Evolutionary conservation across 2,329 filamentous ascomycete genomes (phyloP).

Genomic region (Phyllosticta citribraziliensis): DNA sequence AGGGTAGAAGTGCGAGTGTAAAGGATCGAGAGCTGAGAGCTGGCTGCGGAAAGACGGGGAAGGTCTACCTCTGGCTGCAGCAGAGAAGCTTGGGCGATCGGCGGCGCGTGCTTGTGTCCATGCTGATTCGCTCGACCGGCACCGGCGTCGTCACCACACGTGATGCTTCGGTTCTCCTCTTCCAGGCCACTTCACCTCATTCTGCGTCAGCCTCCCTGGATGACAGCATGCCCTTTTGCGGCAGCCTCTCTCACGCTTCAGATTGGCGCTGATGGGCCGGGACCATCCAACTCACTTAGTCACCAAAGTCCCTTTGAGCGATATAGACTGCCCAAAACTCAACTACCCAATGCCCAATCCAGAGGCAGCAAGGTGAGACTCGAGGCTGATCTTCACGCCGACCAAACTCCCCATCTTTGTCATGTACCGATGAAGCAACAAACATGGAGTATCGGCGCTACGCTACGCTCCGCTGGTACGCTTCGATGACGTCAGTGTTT

Average conservation of each 20-base stretch:
- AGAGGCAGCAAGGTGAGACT: neutral
- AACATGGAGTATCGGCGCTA: neutral
- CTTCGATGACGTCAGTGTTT: neutral
- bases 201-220: neutral
- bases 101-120: neutral
- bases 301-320: neutral
- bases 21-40: constrained; percentile 3
- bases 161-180: neutral
- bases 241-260: neutral
- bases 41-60: constrained; percentile 7
- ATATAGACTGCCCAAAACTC: neutral
- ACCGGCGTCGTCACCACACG: neutral
- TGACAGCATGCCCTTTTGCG: neutral
- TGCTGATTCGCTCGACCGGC: neutral
- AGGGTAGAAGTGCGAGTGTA: neutral
- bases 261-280: neutral
- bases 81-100: constrained; percentile 5
- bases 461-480: neutral
- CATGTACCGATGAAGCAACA: neutral
- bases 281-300: neutral
- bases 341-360: neutral
- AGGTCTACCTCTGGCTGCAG: neutral
- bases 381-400: neutral
- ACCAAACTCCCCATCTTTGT: neutral
- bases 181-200: neutral